A percentile compares a stretch with the other conserved stretches of the same genome.
These are phyloP conservation scores for Castanospermum australe DNA, from an alignment of 306 rosid genomes.

Conservation along the genomic window DNA sequence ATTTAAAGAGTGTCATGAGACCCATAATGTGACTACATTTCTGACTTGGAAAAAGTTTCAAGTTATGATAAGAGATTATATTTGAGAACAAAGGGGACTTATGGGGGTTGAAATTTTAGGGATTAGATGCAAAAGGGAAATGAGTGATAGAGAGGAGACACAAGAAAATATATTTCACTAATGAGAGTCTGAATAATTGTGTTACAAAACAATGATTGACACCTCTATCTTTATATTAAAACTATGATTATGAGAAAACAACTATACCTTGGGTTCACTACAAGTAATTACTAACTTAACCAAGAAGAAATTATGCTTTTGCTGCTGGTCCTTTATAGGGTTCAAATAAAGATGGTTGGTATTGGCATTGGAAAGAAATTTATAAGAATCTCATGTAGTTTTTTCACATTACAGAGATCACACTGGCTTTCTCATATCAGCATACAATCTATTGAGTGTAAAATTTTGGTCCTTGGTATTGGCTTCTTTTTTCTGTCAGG, in stretches of 20 bases:
- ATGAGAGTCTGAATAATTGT: background rate
- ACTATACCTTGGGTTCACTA: background rate
- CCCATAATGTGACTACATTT: background rate
- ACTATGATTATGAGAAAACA: background rate
- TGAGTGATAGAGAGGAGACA: background rate
- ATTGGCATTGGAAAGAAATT: too few relatives aligned
- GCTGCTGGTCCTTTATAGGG: too few relatives aligned
- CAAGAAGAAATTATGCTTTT: background rate
- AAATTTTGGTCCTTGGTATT: too few relatives aligned
- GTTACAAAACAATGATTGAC: background rate
- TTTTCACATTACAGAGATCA: too few relatives aligned
- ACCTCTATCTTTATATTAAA: background rate
- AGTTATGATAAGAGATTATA: background rate
- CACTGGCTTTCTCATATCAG: too few relatives aligned
- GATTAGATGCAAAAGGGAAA: background rate
- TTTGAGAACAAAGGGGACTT: background rate
- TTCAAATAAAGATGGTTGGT: too few relatives aligned
- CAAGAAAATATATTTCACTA: background rate
- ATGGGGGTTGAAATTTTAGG: background rate
- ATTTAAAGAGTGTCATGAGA: background rate
- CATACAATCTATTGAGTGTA: too few relatives aligned
- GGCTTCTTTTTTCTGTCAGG: too few relatives aligned
- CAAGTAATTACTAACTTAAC: background rate
- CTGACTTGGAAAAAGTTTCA: background rate
- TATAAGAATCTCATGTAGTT: too few relatives aligned